These are phyloP conservation scores for Phellopilus nigrolimitatus DNA, from an alignment of 1,284 basidiomycete genomes.

Conservation along the genomic window DNA sequence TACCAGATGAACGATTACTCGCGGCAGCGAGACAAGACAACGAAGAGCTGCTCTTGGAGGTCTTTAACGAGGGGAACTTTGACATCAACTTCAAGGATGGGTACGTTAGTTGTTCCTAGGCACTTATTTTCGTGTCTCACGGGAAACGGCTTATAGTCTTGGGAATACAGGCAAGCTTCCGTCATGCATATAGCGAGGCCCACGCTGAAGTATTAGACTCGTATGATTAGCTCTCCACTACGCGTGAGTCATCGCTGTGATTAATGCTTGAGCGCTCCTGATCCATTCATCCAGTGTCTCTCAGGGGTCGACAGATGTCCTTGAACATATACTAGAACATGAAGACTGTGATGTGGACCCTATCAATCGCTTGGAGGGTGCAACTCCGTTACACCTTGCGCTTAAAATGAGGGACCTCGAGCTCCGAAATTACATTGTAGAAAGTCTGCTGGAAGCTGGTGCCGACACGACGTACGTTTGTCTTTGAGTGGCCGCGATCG, in stretches of 20 bases:
- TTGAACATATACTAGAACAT: conserved; percentile 70
- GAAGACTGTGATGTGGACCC: conserved; percentile 84
- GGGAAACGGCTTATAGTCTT: conserved; percentile 38
- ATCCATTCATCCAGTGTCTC: conserved; percentile 35
- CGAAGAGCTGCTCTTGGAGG: conserved; percentile 60
- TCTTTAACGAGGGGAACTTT: conserved; percentile 51
- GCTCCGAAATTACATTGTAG: conserved; percentile 49
- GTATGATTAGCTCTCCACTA: conserved; percentile 62
- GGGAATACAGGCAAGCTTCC: conserved; percentile 61
- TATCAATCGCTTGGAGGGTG: conserved; percentile 66
- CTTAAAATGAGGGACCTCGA: conserved; percentile 59
- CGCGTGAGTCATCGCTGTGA: conserved; percentile 49
- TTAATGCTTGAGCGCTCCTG: conserved; percentile 1
- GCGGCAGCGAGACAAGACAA: conserved; percentile 75
- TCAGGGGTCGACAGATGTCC: conserved; percentile 56
- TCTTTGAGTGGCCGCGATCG: neutral
- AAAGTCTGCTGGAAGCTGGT: conserved; percentile 71
- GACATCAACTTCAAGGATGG: conserved; percentile 79
- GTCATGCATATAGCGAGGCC: neutral
- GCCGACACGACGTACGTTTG: conserved; percentile 62
- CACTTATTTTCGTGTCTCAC: conserved; percentile 1
- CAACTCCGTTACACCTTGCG: conserved; percentile 84
- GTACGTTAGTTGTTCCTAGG: conserved; percentile 36
- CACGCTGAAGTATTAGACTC: neutral
- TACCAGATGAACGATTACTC: conserved; percentile 66